Evolutionary conservation across 2,329 filamentous ascomycete species (phyloP).

Genomic region (Colletotrichum spinosum): DNA sequence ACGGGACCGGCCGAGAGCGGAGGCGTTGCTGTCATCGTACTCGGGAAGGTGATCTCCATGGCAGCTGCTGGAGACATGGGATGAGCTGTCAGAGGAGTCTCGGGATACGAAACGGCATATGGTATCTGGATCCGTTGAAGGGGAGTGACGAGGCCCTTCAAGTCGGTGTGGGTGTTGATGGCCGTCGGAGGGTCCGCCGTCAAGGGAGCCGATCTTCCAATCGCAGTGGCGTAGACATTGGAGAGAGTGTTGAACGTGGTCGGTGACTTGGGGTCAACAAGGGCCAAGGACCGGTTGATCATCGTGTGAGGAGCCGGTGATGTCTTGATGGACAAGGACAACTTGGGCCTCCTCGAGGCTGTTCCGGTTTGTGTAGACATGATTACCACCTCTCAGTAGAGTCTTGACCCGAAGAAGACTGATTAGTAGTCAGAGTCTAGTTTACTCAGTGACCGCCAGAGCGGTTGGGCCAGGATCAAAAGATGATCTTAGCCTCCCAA

Average conservation of each 20-base stretch:
- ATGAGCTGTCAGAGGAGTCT: constrained; percentile 65
- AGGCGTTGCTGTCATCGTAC: constrained; percentile 69
- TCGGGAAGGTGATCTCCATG: constrained; percentile 62
- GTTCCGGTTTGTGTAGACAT: constrained; percentile 54
- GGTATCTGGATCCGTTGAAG: constrained; percentile 56
- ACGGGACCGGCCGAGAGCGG: constrained; percentile 65
- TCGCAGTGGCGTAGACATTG: constrained; percentile 72
- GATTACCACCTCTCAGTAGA: constrained; percentile 13
- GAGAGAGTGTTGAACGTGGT: constrained; percentile 75
- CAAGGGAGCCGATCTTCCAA: constrained; percentile 67
- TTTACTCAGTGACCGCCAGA: constrained; percentile 32
- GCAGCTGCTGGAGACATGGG: constrained; percentile 59
- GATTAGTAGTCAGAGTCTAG: background rate
- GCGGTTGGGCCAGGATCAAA: constrained; percentile 41
- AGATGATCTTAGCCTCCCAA: constrained; percentile 39
- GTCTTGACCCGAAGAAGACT: background rate
- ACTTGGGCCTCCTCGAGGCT: constrained; percentile 62
- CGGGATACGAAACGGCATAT: constrained; percentile 59
- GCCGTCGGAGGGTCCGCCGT: constrained; percentile 61
- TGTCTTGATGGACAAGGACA: constrained; percentile 68
- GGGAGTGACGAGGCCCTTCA: constrained; percentile 41
- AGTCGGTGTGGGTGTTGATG: constrained; percentile 57
- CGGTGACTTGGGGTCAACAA: constrained; percentile 67
- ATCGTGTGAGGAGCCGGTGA: constrained; percentile 51
- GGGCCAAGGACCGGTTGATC: constrained; percentile 56